phyloP scores from a whole-genome alignment of 345 rosid species.

The Xanthoceras sorbifolium region DNA sequence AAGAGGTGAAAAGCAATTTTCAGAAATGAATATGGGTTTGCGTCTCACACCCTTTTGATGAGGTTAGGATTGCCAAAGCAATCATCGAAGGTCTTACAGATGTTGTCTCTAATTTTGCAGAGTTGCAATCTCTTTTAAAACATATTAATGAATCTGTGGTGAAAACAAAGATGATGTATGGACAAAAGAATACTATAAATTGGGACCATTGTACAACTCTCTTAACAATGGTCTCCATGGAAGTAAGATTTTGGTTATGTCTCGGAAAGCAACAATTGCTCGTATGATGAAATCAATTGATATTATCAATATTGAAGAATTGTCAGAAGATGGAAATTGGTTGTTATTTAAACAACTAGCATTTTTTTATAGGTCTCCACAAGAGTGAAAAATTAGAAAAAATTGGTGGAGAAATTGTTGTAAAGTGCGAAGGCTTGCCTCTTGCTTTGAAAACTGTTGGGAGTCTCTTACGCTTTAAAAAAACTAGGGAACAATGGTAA shows the following conservation, averaged over 20 bases:
- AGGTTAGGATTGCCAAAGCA: neutral
- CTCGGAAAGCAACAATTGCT: slow-evolving; percentile 4
- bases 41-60: slow-evolving; percentile 14
- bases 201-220: neutral
- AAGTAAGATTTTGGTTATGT: slow-evolving; percentile 7
- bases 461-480: neutral
- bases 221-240: neutral
- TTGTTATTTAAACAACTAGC: neutral
- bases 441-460: neutral
- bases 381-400: neutral
- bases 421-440: neutral
- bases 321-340: neutral
- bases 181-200: neutral
- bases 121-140: neutral
- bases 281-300: neutral
- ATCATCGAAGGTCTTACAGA: neutral
- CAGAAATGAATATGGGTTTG: neutral
- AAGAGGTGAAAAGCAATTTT: neutral
- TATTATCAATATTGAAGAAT: neutral
- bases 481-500: neutral
- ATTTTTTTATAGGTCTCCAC: neutral
- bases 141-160: neutral
- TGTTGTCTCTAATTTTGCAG: neutral
- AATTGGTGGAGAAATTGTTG: neutral
- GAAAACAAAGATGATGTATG: neutral